A percentile compares a stretch with the other conserved stretches of the same genome.
Conservation (phyloP, 1,139 yeast species). For the Geotrichum fermentans region DNA sequence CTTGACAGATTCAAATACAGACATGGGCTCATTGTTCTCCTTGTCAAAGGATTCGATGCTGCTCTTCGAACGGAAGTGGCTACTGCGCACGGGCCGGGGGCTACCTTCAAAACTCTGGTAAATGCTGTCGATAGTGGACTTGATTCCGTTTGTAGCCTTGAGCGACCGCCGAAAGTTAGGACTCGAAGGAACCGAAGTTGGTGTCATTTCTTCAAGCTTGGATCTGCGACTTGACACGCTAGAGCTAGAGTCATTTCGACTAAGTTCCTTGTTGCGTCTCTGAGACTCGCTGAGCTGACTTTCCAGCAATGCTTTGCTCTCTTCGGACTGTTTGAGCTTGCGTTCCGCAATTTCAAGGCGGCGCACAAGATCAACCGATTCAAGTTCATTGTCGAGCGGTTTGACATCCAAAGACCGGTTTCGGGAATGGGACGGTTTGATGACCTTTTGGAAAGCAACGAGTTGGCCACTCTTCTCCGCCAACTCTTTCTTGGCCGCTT, state of each 20-base stretch:
- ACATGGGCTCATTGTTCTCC: conserved; percentile 11
- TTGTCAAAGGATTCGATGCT: conserved; percentile 10
- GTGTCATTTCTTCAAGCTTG: conserved; percentile 26
- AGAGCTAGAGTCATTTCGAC: conserved; percentile 29
- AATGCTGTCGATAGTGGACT: conserved; percentile 20
- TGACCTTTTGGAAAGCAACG: conserved; percentile 29
- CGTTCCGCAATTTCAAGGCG: conserved; percentile 31
- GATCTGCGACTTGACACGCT: conserved; percentile 28
- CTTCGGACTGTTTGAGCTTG: conserved; percentile 31
- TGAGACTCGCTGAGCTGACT: conserved; percentile 33
- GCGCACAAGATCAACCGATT: conserved; percentile 31
- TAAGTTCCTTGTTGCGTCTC: conserved; percentile 24
- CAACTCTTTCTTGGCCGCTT: conserved; percentile 28
- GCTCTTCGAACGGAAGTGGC: conserved; percentile 12
- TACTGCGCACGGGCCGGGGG: conserved; percentile 1
- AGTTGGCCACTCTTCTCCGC: conserved; percentile 30
- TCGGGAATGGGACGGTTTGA: conserved; percentile 24
- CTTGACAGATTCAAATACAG: conserved; percentile 21
- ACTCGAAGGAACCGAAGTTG: conserved; percentile 20
- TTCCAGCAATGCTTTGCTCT: conserved; percentile 29
- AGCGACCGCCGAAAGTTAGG: conserved; percentile 12
- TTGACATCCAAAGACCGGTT: conserved; percentile 21
- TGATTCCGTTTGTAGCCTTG: conserved; percentile 20
- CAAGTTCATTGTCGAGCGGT: conserved; percentile 21
- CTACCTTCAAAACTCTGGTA: conserved; percentile 15